Conservation (phyloP, 2,329 filamentous ascomycete genomes). For the Diaporthe ampelina region DNA sequence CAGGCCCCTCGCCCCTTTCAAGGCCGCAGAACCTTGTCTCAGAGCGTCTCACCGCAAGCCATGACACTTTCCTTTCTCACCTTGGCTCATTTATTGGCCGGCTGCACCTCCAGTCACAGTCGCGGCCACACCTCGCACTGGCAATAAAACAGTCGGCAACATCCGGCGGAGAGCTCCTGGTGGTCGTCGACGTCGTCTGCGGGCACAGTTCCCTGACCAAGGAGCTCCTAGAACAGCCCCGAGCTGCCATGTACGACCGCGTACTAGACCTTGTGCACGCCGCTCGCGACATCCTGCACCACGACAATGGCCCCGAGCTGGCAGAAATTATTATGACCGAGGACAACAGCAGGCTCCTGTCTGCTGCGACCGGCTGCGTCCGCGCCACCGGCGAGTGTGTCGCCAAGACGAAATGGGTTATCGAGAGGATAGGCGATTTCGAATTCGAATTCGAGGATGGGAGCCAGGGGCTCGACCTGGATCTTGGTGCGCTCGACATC, state of each 20-base stretch:
- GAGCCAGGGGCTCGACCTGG: conserved; percentile 69
- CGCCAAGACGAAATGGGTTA: conserved; percentile 84
- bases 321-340: conserved; percentile 86
- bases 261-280: conserved; percentile 86
- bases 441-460: conserved; percentile 81
- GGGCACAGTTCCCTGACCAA: conserved; percentile 80
- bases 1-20: conserved; percentile 73
- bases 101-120: conserved; percentile 92
- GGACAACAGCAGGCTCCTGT: conserved; percentile 80
- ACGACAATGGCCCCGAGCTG: conserved; percentile 74
- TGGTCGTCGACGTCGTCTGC: conserved; percentile 86
- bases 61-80: conserved; percentile 91
- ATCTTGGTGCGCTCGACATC: conserved; percentile 64
- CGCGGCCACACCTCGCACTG: conserved; percentile 83
- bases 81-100: conserved; percentile 93
- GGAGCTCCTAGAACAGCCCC: conserved; percentile 76
- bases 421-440: conserved; percentile 92
- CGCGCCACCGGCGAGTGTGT: conserved; percentile 93
- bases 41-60: conserved; percentile 81
- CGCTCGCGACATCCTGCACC: conserved; percentile 81
- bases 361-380: conserved; percentile 88
- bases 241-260: conserved; percentile 82
- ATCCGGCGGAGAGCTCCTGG: conserved; percentile 83
- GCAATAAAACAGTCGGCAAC: conserved; percentile 87
- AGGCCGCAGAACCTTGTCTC: conserved; percentile 83